Base-by-base conservation (phyloP, 768 basidiomycete genomes). In the Clitopilus passeckerianus region DNA sequence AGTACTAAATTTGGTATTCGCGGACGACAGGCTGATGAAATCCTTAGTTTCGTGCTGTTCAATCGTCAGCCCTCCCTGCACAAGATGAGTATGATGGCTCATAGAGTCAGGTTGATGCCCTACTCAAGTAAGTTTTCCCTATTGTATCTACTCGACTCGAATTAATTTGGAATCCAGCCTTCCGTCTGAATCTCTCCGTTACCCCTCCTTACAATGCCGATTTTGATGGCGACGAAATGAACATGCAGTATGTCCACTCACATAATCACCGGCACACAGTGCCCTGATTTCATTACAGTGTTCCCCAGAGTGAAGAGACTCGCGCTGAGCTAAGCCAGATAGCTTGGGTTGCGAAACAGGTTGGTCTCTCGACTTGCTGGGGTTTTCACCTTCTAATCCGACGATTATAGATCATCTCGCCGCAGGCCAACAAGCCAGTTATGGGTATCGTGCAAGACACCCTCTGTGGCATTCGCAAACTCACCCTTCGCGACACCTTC, bases 81-180 rank as follows among this genome's bases (percentile, higher is more conserved):
- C 74, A 99, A 99, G 75, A 98, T 98, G 97, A 96, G 94, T 81
- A 98, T 98, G 97, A 98, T 98, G 97, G 92, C 92, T 73, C 97
- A 98, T 77, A 87, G 95, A 34, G 92, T 98, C 30, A 93, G 91
- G 68, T 77, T 98, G 61, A 97, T 98, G 95, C 91, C 93, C 12
- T 98, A 98, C 74, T 98, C 95, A 20, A 98, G 93, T 95, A 67
- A 72, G 93, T 82, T 9, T 23, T 4, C 30, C 37, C 27, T 37
- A 30, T 22, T 59, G 7, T 34, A 23, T 6, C 18, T 1, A 56
- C 20, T 35, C 33, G 57, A 66, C 18, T 60, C 66, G 18, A 18
- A 4, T 52, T 63, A n/a, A 55, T 50, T 30, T 16, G 6, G 57
- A 41, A 22, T 24, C 8, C 59, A 95, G 94, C 96, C 58, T 99